Conservation (phyloP, 768 basidiomycete species). For the Phlebiopsis flavidoalba region DNA sequence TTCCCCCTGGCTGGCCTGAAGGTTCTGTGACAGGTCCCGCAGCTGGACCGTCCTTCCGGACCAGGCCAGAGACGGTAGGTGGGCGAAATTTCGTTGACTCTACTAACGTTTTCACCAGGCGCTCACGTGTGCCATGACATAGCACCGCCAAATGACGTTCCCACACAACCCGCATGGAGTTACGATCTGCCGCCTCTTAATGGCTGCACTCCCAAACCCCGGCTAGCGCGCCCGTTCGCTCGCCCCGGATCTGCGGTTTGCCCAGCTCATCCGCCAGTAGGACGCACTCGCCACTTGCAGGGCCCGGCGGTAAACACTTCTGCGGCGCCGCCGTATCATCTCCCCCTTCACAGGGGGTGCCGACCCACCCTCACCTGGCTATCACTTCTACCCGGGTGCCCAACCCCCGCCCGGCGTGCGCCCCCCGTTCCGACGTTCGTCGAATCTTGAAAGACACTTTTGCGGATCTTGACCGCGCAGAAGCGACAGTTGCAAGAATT, state of each 20-base stretch:
- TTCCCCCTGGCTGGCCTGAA: conserved; percentile 4
- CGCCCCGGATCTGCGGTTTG: conserved; percentile 34
- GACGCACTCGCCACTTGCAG: conserved; percentile 62
- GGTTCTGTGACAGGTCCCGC: background rate
- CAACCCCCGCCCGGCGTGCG: conserved; percentile 4
- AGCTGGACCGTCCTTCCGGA: conserved; percentile 2
- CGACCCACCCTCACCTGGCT: conserved; percentile 43
- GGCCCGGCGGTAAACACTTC: conserved; percentile 32
- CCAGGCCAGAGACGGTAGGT: background rate
- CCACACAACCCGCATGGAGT: conserved; percentile 27
- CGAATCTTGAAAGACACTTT: conserved; percentile 31
- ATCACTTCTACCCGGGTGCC: conserved; percentile 9
- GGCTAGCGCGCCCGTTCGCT: conserved; percentile 56
- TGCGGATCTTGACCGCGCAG: conserved; percentile 69
- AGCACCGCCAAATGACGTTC: conserved; percentile 23
- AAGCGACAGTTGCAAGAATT: conserved; percentile 66
- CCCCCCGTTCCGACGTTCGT: conserved; percentile 39
- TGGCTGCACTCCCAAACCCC: conserved; percentile 32
- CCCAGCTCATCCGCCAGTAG: conserved; percentile 42
- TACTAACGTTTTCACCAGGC: background rate
- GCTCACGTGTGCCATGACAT: conserved; percentile 12
- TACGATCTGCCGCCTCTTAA: conserved; percentile 63
- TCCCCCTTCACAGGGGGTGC: conserved; percentile 23
- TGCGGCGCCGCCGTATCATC: conserved; percentile 9
- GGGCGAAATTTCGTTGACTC: background rate